These are phyloP conservation scores for Catharanthus roseus DNA, from an alignment of 257 asterid genomes.

Conservation along the genomic window DNA sequence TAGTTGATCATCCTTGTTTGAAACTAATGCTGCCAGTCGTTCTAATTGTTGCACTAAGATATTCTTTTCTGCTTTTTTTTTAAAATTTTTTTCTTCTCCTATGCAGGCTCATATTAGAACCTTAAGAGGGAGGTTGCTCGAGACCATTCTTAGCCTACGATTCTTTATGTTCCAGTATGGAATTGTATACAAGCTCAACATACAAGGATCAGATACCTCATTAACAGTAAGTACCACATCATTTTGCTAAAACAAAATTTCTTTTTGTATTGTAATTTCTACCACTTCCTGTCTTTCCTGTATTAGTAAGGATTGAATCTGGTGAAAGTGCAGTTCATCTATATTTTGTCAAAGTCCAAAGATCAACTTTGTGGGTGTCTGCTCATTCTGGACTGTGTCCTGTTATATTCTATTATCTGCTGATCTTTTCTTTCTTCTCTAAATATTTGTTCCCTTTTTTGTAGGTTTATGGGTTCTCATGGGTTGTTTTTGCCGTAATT, in stretches of 20 bases:
- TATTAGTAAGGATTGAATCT: neutral
- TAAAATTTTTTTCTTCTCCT: conserved; percentile 20
- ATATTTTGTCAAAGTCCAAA: neutral
- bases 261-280: neutral
- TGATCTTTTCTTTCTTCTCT: neutral
- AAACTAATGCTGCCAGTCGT: neutral
- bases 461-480: conserved; percentile 85
- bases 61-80: neutral
- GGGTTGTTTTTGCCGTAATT: conserved; percentile 80
- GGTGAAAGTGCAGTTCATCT: neutral
- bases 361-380: neutral
- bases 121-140: conserved; percentile 84
- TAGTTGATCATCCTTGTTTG: neutral
- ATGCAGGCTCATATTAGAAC: conserved; percentile 92
- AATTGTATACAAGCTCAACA: conserved; percentile 65
- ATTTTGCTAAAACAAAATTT: neutral
- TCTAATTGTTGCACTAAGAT: neutral
- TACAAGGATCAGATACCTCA: conserved; percentile 68
- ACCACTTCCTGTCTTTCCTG: neutral
- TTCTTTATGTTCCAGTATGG: conserved; percentile 96
- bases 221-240: conserved; percentile 49
- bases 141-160: conserved; percentile 83
- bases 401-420: neutral
- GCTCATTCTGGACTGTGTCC: neutral
- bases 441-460: conserved; percentile 1